phyloP scores from a whole-genome alignment of 2,329 filamentous ascomycete species.

The Venturia nashicola region DNA sequence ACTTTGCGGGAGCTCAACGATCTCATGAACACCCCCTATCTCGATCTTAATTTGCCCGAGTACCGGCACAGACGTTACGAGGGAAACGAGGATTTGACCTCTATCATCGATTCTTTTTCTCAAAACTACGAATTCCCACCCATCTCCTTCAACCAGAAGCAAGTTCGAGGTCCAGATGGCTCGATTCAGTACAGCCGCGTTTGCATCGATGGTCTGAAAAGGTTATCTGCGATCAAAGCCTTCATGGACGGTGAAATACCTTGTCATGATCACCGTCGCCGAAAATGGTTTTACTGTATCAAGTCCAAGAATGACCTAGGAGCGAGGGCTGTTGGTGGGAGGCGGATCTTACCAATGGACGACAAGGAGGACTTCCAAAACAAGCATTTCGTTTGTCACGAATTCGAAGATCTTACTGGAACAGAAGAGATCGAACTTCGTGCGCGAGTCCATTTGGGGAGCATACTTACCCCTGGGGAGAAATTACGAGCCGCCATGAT shows the following conservation, averaged over 20 bases:
- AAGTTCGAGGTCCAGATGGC: slow-evolving; percentile 10
- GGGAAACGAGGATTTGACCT: slow-evolving; percentile 21
- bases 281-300: slow-evolving; percentile 27
- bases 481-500: slow-evolving; percentile 34
- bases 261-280: slow-evolving; percentile 27
- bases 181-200: slow-evolving; percentile 19
- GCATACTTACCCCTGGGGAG: slow-evolving; percentile 32
- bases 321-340: slow-evolving; percentile 10
- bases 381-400: slow-evolving; percentile 31
- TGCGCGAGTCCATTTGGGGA: slow-evolving; percentile 33
- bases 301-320: neutral
- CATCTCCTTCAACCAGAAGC: slow-evolving; percentile 33
- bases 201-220: slow-evolving; percentile 38
- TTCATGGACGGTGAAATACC: slow-evolving; percentile 34
- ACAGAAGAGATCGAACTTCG: slow-evolving; percentile 37
- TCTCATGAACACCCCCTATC: slow-evolving; percentile 19
- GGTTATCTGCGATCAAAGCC: slow-evolving; percentile 31
- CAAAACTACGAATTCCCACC: slow-evolving; percentile 33
- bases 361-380: slow-evolving; percentile 25
- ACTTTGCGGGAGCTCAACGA: slow-evolving; percentile 11
- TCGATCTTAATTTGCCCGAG: slow-evolving; percentile 30
- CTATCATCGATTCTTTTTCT: slow-evolving; percentile 23
- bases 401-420: slow-evolving; percentile 27
- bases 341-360: slow-evolving; percentile 23
- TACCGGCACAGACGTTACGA: slow-evolving; percentile 22